These are phyloP conservation scores for Fusarium irregulare DNA, from an alignment of 2,329 filamentous ascomycete genomes.

Conservation along the genomic window DNA sequence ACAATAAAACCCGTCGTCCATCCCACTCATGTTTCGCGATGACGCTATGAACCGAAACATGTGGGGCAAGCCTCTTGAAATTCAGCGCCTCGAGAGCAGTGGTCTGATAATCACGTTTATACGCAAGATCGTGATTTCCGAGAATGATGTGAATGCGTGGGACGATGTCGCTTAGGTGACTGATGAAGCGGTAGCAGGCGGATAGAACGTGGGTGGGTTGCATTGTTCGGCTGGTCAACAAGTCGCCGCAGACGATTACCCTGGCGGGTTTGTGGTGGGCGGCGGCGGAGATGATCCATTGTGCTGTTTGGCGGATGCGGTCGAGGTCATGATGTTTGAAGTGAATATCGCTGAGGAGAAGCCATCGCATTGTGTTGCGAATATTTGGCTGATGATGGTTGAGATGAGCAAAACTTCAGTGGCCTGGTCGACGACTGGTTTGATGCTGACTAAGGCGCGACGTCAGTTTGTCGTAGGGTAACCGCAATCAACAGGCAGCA, in stretches of 20 bases:
- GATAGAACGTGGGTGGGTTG: constrained; percentile 35
- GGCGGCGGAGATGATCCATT: constrained; percentile 38
- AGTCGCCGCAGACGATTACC: constrained; percentile 37
- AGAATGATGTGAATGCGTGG: constrained; percentile 38
- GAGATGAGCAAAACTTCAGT: neutral
- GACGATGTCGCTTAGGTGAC: constrained; percentile 25
- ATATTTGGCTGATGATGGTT: neutral
- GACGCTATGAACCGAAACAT: constrained; percentile 30
- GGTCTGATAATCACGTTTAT: constrained; percentile 41
- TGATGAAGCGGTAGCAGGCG: constrained; percentile 36
- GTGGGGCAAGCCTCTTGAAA: constrained; percentile 27
- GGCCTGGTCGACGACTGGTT: fast-evolving
- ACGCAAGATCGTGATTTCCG: constrained; percentile 44
- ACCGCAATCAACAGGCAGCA: neutral
- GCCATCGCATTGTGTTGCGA: constrained; percentile 12
- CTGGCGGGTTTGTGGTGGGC: constrained; percentile 21
- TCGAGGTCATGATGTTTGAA: constrained; percentile 37
- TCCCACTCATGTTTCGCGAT: constrained; percentile 34
- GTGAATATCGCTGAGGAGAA: constrained; percentile 40
- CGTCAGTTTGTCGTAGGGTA: neutral
- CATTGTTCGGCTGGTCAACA: constrained; percentile 37
- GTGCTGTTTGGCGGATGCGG: constrained; percentile 28
- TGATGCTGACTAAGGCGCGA: neutral
- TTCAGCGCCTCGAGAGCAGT: constrained; percentile 37
- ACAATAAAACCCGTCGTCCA: constrained; percentile 29